Conservation (phyloP, 257 asterid genomes). For the Solanum dulcamara region DNA sequence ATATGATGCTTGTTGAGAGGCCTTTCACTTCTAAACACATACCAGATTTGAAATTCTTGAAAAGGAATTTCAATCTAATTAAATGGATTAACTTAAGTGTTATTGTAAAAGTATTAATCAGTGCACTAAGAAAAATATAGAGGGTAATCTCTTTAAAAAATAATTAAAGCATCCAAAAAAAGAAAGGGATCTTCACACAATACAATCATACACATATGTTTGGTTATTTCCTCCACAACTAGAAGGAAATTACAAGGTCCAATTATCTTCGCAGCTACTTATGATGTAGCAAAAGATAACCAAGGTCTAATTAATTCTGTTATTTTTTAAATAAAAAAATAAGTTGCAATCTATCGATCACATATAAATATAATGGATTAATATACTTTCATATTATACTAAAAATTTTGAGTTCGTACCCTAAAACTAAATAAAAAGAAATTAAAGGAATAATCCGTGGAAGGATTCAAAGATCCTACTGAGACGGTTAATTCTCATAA, state of each 20-base stretch:
- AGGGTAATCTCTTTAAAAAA: neutral
- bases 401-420: neutral
- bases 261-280: neutral
- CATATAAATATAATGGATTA: too few species aligned
- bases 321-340: neutral
- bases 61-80: neutral
- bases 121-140: neutral
- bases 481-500: neutral
- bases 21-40: neutral
- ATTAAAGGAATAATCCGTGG: neutral
- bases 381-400: neutral
- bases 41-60: neutral
- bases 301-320: neutral
- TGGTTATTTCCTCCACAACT: too few species aligned
- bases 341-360: neutral
- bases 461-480: neutral
- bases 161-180: neutral
- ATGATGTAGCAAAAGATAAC: neutral
- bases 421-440: neutral
- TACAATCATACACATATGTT: too few species aligned
- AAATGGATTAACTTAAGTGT: neutral
- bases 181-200: rapidly evolving
- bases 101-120: neutral
- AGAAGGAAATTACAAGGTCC: too few species aligned
- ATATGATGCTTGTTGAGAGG: neutral